Conservation (phyloP, 2,329 filamentous ascomycete genomes). For the Knoxdaviesia proteae region DNA sequence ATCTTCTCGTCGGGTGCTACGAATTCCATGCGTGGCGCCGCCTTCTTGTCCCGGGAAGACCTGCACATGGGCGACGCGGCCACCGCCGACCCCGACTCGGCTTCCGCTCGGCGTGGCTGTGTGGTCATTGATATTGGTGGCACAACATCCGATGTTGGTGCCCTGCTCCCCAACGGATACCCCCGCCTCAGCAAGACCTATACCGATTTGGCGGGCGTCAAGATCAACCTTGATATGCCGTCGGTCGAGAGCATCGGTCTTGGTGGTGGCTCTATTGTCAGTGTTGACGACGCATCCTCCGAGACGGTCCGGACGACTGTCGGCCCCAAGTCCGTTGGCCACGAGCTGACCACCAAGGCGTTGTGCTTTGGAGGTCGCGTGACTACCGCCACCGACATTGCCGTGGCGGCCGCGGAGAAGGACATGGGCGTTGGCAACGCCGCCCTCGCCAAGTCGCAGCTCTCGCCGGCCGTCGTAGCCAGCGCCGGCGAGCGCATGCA, state of each 20-base stretch:
- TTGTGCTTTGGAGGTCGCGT: conserved; percentile 8
- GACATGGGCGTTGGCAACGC: conserved; percentile 4
- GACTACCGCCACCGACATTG: conserved; percentile 9
- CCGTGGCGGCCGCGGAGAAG: conserved; percentile 3
- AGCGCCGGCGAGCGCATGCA: conserved; percentile 7
- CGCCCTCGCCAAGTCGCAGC: conserved; percentile 3
- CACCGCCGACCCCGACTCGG: no score
- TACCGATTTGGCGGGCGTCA: conserved; percentile 8
- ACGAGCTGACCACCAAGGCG: conserved; percentile 6
- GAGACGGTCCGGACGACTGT: conserved; percentile 16
- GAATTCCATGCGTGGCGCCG: conserved; percentile 9
- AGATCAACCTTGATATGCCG: conserved; percentile 9
- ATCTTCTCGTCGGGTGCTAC: conserved; percentile 9
- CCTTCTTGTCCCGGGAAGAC: conserved; percentile 4
- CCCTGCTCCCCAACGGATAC: conserved; percentile 7
- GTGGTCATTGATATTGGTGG: conserved; percentile 8
- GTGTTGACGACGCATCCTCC: conserved; percentile 8
- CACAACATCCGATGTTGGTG: conserved; percentile 8
- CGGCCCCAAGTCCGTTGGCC: conserved; percentile 10
- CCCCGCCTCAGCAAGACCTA: conserved; percentile 8
- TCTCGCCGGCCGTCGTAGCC: conserved; percentile 5
- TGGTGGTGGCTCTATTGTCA: conserved; percentile 8
- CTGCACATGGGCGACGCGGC: background rate
- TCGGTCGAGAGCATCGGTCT: conserved; percentile 9
- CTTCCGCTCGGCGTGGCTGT: background rate